Base-by-base conservation (phyloP, 805 yeast genomes). In the Metschnikowia koreensis region DNA sequence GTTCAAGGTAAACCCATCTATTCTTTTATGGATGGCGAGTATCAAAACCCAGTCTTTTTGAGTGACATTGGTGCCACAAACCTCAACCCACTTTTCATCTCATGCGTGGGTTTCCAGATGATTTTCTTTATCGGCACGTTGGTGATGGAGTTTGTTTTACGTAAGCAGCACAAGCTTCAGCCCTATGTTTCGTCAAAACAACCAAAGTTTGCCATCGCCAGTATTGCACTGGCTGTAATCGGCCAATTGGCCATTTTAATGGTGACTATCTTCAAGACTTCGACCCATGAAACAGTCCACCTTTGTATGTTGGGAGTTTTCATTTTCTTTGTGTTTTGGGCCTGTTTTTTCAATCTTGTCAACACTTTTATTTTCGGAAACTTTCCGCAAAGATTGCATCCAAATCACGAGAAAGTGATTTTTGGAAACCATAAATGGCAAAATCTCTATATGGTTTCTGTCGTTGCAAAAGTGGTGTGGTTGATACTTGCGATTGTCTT, bases 61-160 rank as follows among this genome's bases (percentile, higher is more conserved):
- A 87, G 96, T 2, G 89, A 92, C 62, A 81, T 92, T 46, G 97
- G 93, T 2, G 97, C 97, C 9, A 87, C 96, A 8, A 84, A 83
- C 59, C 71, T 90, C 46, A 87, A 91, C 65, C 96, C 96, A 1
- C 68, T 92, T 17, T 93, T 93, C 68, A 89, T 92, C 36, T 71
- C 86, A 15, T 85, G 96, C 60, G 75, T 88, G 1, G 89, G 85
- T 0, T 76, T 83, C 64, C 96, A 90, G 70, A 96, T 91, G 12
- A 70, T 88, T 5, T 83, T 87, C 59, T 88, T 82, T 57, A 81
- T 83, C 37, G 74, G 88, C 38, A 77, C 91, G 1, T 68, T 87
- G 31, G 66, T 81, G 6, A 73, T 83, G 56, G 96, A 89, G 64
- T 81, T 80, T 57, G 74, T 72, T 52, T 78, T 89, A 38, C 74